Percentiles rank a stretch among this genome's conserved stretches.
Conservation (phyloP, 768 basidiomycete genomes). For the Zangia roseola region DNA sequence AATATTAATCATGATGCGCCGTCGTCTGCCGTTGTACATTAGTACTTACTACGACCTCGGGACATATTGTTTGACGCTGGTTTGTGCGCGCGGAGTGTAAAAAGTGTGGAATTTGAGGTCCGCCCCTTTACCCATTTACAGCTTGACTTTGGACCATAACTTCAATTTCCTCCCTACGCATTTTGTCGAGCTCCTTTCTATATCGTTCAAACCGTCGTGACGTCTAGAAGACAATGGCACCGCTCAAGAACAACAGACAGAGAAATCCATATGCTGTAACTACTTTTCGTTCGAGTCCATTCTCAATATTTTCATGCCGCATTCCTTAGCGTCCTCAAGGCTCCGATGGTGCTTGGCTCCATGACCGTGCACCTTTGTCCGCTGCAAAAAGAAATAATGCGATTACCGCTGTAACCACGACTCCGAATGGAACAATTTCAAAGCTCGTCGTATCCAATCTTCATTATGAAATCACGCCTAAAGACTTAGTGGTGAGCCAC, state of each 20-base stretch:
- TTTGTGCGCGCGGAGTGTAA: neutral
- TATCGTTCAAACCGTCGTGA: neutral
- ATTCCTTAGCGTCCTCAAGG: slow-evolving; percentile 54
- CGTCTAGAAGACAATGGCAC: slow-evolving; percentile 19
- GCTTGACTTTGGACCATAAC: neutral
- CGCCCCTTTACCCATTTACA: neutral
- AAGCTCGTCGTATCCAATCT: slow-evolving; percentile 81
- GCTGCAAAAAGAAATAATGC: slow-evolving; percentile 26
- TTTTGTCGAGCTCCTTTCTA: no score
- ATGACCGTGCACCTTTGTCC: slow-evolving; percentile 65
- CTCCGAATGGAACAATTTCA: slow-evolving; percentile 38
- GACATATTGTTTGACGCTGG: no score
- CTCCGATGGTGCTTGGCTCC: slow-evolving; percentile 68
- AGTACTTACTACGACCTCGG: no score
- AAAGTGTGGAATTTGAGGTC: neutral
- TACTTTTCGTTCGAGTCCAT: slow-evolving; percentile 1
- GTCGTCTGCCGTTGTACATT: no score
- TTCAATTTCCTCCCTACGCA: neutral
- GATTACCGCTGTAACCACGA: slow-evolving; percentile 18
- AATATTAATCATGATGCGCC: no score
- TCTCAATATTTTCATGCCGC: slow-evolving; percentile 1
- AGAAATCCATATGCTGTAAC: slow-evolving; percentile 45
- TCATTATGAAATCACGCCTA: slow-evolving; percentile 88
- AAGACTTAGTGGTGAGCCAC: slow-evolving; percentile 79
- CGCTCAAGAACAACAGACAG: slow-evolving; percentile 30